A percentile compares a stretch with the other conserved stretches of the same genome.
These are phyloP conservation scores for Setaria italica DNA, from an alignment of 202 grass and related monocot genomes.

Conservation along the genomic window DNA sequence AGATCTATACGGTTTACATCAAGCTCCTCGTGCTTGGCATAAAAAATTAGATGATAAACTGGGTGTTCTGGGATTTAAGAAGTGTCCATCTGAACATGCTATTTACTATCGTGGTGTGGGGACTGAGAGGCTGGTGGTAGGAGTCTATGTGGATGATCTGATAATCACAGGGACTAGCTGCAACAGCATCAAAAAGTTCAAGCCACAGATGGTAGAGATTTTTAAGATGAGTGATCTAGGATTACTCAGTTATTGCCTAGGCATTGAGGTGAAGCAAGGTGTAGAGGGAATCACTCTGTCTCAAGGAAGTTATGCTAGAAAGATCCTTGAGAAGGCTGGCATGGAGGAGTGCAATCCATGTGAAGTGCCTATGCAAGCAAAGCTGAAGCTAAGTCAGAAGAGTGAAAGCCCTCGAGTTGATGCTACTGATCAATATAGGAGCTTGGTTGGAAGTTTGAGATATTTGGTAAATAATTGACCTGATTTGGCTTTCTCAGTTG, in stretches of 20 bases:
- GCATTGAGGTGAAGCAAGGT: neutral
- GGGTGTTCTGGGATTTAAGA: neutral
- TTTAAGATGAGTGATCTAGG: neutral
- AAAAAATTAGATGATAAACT: neutral
- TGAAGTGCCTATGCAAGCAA: neutral
- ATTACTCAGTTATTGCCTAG: neutral
- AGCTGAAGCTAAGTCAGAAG: neutral
- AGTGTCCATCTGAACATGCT: neutral
- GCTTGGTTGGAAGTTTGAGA: neutral
- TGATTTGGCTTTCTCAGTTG: no score
- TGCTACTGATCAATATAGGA: neutral
- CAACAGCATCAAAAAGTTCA: neutral
- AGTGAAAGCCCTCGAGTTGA: neutral
- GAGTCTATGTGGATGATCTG: neutral
- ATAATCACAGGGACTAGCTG: neutral
- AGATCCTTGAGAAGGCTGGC: neutral
- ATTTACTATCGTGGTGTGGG: neutral
- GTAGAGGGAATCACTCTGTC: neutral
- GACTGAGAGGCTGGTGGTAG: neutral
- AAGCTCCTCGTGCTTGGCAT: neutral
- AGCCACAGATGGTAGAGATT: neutral
- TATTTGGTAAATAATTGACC: neutral
- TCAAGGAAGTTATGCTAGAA: neutral
- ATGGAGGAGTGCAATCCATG: neutral
- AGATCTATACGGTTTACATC: neutral